Evolutionary conservation across 345 rosid species (phyloP).

Genomic region (Pistacia atlantica): DNA sequence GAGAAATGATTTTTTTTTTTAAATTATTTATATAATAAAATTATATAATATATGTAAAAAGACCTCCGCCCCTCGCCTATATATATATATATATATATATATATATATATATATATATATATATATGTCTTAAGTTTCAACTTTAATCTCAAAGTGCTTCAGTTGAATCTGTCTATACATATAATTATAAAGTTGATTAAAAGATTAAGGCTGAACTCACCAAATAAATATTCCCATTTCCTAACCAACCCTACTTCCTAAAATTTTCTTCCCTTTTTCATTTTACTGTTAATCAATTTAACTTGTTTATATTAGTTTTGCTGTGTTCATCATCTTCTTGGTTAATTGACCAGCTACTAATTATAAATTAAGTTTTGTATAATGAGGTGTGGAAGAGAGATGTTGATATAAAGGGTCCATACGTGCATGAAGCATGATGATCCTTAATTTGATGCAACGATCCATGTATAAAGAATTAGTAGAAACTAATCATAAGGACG

Average conservation of each 20-base stretch:
- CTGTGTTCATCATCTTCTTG: too few relatives aligned
- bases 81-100: too few relatives aligned
- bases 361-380: too few relatives aligned
- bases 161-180: constrained; percentile 18
- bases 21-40: too few relatives aligned
- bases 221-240: constrained; percentile 3
- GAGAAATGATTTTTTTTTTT: constrained; percentile 11
- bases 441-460: not conserved
- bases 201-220: constrained; percentile 25
- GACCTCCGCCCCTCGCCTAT: too few relatives aligned
- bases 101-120: too few relatives aligned
- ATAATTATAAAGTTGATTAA: constrained; percentile 26
- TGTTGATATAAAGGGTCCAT: too few relatives aligned
- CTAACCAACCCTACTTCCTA: not conserved
- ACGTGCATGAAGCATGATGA: not conserved
- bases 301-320: not conserved
- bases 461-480: not conserved
- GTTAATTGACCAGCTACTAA: too few relatives aligned
- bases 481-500: not conserved
- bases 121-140: not conserved
- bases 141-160: constrained; percentile 30
- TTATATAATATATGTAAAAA: too few relatives aligned
- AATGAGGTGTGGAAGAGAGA: too few relatives aligned
- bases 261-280: not conserved
- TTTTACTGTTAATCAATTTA: not conserved